Evolutionary conservation across 108 stramenopile species (phyloP).

Genomic region (Phaeodactylum tricornutum): DNA sequence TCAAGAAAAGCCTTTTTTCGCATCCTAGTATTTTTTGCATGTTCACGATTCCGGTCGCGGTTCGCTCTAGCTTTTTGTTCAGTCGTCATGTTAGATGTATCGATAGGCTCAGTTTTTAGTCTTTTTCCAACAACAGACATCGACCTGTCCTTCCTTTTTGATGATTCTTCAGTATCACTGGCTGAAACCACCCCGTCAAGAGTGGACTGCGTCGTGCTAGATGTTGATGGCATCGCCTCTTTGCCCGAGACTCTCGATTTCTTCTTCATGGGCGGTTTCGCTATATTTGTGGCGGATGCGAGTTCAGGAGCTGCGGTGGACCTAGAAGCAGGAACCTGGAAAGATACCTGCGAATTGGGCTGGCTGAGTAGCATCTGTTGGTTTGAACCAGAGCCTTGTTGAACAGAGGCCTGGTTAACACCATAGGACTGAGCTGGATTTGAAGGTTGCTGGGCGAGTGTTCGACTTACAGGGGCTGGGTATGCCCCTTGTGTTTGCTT

Average conservation of each 20-base stretch:
- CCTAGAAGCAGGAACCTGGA: no score
- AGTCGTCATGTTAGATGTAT: constrained; percentile 27
- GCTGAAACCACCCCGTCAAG: constrained; percentile 57
- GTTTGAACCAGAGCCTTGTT: no score
- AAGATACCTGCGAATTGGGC: no score
- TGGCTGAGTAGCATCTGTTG: no score
- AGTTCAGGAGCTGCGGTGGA: no score
- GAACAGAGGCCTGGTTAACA: no score
- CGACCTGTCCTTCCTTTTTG: constrained; percentile 3
- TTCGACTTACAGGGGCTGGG: background rate
- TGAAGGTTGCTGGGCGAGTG: background rate
- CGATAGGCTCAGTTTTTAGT: constrained; percentile 13
- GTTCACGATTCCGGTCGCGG: constrained; percentile 92
- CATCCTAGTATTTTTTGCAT: constrained; percentile 86
- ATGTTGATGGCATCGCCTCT: no score
- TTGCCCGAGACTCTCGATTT: no score
- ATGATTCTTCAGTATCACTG: constrained; percentile 56
- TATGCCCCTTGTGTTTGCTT: constrained; percentile 3
- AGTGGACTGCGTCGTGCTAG: no score
- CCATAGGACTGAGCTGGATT: no score
- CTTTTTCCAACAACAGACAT: constrained; percentile 2
- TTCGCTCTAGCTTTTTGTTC: constrained; percentile 59
- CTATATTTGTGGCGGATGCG: no score
- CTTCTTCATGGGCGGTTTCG: no score
- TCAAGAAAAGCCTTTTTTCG: constrained; percentile 94